A percentile compares a stretch with the other conserved stretches of the same genome.
These are phyloP conservation scores for Juglanconis sp. DNA, from an alignment of 2,329 filamentous ascomycete genomes.

Conservation along the genomic window DNA sequence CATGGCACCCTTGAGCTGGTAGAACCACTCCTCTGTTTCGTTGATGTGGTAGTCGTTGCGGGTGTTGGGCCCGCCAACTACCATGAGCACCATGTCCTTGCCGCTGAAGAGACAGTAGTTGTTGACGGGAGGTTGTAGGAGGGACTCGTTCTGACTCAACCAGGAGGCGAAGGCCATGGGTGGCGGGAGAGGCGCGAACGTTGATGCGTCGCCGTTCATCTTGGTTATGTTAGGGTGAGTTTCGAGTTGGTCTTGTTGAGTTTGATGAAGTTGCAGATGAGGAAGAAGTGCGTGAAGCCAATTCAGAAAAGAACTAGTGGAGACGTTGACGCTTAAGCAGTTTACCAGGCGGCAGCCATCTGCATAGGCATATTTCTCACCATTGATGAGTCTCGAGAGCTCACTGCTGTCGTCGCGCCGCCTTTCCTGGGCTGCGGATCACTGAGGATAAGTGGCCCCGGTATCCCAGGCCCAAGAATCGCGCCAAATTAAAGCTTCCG, in stretches of 20 bases:
- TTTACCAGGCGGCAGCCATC: background rate
- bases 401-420: too few species aligned
- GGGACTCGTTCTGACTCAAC: constrained; percentile 16
- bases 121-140: constrained; percentile 23
- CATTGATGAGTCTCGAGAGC: too few species aligned
- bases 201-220: constrained; percentile 8
- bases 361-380: background rate
- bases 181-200: constrained; percentile 16
- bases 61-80: constrained; percentile 23
- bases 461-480: constrained; percentile 1
- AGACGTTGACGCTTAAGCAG: background rate
- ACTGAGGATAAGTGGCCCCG: background rate
- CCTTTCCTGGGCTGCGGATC: background rate
- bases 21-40: constrained; percentile 25
- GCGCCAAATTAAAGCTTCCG: constrained; percentile 8
- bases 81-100: constrained; percentile 22
- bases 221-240: background rate
- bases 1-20: constrained; percentile 24
- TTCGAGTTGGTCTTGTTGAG: background rate
- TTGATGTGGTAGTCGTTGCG: constrained; percentile 24
- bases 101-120: constrained; percentile 24
- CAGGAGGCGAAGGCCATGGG: constrained; percentile 23
- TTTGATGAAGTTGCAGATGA: background rate
- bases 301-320: background rate
- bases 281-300: background rate